Evolutionary conservation across 108 stramenopile species (phyloP).

Genomic region (Nitzschia putrida): DNA sequence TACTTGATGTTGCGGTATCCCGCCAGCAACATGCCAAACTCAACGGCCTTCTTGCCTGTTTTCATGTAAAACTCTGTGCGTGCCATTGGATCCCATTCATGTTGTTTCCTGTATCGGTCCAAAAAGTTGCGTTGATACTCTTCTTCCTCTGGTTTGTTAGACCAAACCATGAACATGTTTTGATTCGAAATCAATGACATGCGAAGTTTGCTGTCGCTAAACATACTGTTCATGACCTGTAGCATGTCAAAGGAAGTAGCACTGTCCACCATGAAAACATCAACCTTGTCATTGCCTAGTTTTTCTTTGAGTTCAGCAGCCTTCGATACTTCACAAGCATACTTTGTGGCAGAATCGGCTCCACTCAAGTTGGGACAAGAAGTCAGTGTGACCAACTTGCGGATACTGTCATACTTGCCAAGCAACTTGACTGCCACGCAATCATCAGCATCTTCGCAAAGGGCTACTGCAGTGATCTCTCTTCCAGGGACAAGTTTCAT

Average conservation of each 20-base stretch:
- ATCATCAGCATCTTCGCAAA: conserved; percentile 23
- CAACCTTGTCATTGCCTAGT: conserved; percentile 10
- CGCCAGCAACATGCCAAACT: conserved; percentile 25
- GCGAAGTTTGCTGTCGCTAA: conserved; percentile 15
- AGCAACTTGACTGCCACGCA: conserved; percentile 23
- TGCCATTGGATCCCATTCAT: conserved; percentile 33
- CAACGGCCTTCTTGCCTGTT: conserved; percentile 12
- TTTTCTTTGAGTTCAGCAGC: conserved; percentile 4
- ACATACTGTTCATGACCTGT: conserved; percentile 38
- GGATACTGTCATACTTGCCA: conserved; percentile 7
- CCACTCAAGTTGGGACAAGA: conserved; percentile 24
- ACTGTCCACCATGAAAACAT: conserved; percentile 26
- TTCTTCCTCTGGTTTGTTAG: conserved; percentile 11
- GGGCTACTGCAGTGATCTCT: conserved; percentile 14
- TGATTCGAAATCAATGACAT: conserved; percentile 3
- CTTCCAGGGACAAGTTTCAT: conserved; percentile 12
- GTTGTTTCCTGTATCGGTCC: conserved; percentile 34
- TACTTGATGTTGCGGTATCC: conserved; percentile 3
- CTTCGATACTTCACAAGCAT: conserved; percentile 30
- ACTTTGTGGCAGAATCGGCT: conserved; percentile 2
- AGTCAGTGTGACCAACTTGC: conserved; percentile 28
- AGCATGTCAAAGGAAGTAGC: conserved; percentile 21
- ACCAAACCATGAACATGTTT: conserved; percentile 20
- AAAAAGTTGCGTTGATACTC: conserved; percentile 25
- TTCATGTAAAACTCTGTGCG: conserved; percentile 22